Evolutionary conservation across 1,139 yeast genomes (phyloP).

Genomic region (Yamadazyma buinensis): DNA sequence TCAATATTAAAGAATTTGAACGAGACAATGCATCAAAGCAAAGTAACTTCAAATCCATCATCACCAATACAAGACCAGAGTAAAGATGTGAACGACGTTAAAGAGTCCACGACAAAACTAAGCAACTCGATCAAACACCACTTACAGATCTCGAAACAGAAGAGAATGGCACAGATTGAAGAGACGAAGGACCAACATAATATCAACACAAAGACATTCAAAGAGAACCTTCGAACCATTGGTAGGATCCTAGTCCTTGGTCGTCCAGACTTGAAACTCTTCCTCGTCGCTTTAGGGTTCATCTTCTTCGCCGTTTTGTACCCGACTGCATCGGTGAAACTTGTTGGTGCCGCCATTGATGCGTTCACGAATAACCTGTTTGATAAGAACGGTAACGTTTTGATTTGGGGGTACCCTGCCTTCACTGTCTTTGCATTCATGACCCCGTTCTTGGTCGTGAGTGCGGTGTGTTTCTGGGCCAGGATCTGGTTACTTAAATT

Average conservation of each 20-base stretch:
- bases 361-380: slow-evolving; percentile 35
- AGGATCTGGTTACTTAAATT: slow-evolving; percentile 46
- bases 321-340: slow-evolving; percentile 43
- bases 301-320: slow-evolving; percentile 45
- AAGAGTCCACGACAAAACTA: too few relatives aligned
- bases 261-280: slow-evolving; percentile 37
- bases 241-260: slow-evolving; percentile 37
- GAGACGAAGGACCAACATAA: slow-evolving; percentile 31
- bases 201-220: slow-evolving; percentile 25
- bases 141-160: slow-evolving; percentile 25
- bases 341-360: slow-evolving; percentile 47
- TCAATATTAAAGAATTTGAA: too few relatives aligned
- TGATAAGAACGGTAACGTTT: slow-evolving; percentile 38
- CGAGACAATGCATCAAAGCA: too few relatives aligned
- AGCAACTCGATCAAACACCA: slow-evolving; percentile 23
- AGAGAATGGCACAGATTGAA: slow-evolving; percentile 26
- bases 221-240: slow-evolving; percentile 34
- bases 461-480: slow-evolving; percentile 50
- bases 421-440: slow-evolving; percentile 39
- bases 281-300: slow-evolving; percentile 38
- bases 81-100: too few relatives aligned
- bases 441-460: slow-evolving; percentile 45
- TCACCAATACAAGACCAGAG: too few relatives aligned
- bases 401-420: slow-evolving; percentile 47
- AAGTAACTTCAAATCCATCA: too few relatives aligned